These are phyloP conservation scores for Sclerotinia spermophila DNA, from an alignment of 2,329 filamentous ascomycete genomes.

Conservation along the genomic window DNA sequence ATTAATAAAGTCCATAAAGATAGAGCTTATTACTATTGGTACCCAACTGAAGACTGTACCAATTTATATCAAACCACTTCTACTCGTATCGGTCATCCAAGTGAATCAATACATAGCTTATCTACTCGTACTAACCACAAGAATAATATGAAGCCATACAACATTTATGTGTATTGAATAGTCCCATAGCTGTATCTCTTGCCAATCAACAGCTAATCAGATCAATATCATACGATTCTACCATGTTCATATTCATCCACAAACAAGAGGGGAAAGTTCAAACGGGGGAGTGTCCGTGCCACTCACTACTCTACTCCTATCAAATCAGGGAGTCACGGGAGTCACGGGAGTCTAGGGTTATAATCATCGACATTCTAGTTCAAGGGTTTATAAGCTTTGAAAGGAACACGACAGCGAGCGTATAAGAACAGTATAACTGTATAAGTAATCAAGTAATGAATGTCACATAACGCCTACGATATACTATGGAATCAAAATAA, in stretches of 20 bases:
- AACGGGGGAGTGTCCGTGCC: constrained; percentile 7
- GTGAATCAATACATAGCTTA: too few species aligned
- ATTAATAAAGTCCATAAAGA: not conserved
- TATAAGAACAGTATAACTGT: not conserved
- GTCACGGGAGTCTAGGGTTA: not conserved
- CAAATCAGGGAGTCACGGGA: not conserved
- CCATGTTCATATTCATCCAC: not conserved
- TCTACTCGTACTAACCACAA: too few species aligned
- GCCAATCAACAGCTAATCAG: not conserved
- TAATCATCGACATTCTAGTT: not conserved
- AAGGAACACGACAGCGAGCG: not conserved
- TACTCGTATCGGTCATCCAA: not conserved
- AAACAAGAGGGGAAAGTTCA: not conserved
- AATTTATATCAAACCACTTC: not conserved
- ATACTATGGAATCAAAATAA: not conserved
- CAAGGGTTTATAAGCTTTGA: not conserved
- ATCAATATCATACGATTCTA: not conserved
- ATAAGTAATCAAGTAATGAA: not conserved
- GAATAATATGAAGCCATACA: not conserved
- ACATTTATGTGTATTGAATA: not conserved
- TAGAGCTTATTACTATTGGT: not conserved
- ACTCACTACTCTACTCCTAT: not conserved
- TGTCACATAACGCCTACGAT: not conserved
- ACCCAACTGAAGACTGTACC: not conserved
- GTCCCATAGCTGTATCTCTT: not conserved